Evolutionary conservation across 2,329 filamentous ascomycete species (phyloP).

Genomic region (Trichoderma oligosporum): DNA sequence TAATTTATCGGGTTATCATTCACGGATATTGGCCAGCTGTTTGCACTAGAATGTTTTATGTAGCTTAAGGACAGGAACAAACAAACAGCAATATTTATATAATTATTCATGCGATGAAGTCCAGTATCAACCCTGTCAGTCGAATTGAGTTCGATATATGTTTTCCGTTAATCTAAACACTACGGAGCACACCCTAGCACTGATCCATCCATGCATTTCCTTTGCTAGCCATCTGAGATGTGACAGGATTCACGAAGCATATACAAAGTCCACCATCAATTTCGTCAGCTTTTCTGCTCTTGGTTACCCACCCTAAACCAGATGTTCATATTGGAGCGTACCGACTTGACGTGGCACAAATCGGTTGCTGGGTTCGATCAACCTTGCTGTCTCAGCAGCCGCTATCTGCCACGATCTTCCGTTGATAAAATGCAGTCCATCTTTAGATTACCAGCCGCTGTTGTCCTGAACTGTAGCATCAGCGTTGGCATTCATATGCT

Average conservation of each 20-base stretch:
- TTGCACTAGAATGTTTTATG: not conserved
- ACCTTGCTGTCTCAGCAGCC: constrained; percentile 71
- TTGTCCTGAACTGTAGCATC: constrained; percentile 52
- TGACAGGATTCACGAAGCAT: constrained; percentile 25
- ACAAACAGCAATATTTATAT: not conserved
- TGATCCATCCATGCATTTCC: no score
- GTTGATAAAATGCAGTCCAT: constrained; percentile 69
- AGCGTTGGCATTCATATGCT: not conserved
- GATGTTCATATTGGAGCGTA: constrained; percentile 88
- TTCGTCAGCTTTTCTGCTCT: constrained; percentile 61
- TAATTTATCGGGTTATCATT: not conserved
- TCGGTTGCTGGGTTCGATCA: constrained; percentile 52
- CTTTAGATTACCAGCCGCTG: constrained; percentile 67
- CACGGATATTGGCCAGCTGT: not conserved
- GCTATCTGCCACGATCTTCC: constrained; percentile 88
- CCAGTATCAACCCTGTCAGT: no score
- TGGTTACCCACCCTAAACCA: constrained; percentile 79
- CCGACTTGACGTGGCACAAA: constrained; percentile 71
- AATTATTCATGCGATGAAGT: no score
- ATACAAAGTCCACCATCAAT: constrained; percentile 57
- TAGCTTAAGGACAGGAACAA: not conserved
- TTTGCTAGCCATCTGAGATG: no score
- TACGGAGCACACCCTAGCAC: no score
- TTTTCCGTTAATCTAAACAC: no score
- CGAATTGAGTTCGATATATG: no score